phyloP scores from a whole-genome alignment of 2,329 filamentous ascomycete genomes.

The Orbilia ellipsospora region DNA sequence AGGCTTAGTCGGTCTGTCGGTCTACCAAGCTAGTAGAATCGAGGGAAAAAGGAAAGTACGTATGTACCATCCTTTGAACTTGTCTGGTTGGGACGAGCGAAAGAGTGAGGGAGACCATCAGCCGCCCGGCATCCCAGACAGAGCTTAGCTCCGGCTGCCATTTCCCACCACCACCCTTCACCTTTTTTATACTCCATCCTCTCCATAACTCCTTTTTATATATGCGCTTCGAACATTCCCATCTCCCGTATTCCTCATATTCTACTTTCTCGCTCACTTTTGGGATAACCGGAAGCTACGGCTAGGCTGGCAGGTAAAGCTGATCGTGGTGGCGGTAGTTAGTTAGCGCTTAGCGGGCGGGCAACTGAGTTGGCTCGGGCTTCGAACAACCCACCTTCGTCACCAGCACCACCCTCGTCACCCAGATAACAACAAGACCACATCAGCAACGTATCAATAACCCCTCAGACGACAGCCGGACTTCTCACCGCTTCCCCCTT shows the following conservation, averaged over 20 bases:
- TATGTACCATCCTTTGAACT: too few relatives aligned
- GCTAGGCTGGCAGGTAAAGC: too few relatives aligned
- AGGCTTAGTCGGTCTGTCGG: too few relatives aligned
- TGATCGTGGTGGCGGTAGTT: conserved; percentile 7
- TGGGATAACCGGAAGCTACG: too few relatives aligned
- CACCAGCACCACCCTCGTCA: background rate
- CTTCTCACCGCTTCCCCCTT: too few relatives aligned
- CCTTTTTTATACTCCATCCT: conserved; percentile 34
- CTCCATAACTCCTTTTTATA: conserved; percentile 4
- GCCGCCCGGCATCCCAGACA: conserved; percentile 45
- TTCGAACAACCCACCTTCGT: conserved; percentile 20
- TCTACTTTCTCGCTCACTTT: too few relatives aligned
- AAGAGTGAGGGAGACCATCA: conserved; percentile 20
- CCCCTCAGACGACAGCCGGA: conserved; percentile 44
- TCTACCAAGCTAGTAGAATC: too few relatives aligned
- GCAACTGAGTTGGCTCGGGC: conserved; percentile 31
- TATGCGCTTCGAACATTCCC: background rate
- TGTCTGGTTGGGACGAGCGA: conserved; percentile 21
- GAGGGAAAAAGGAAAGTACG: too few relatives aligned
- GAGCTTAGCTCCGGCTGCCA: conserved; percentile 33
- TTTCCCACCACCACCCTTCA: conserved; percentile 33
- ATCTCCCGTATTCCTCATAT: background rate
- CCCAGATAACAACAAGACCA: conserved; percentile 2
- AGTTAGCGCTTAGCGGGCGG: conserved; percentile 49
- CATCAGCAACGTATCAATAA: conserved; percentile 20